Percentiles rank a stretch among this genome's conserved stretches.
phyloP scores from a whole-genome alignment of 768 basidiomycete species.

The Thelephora aurantiotincta region DNA sequence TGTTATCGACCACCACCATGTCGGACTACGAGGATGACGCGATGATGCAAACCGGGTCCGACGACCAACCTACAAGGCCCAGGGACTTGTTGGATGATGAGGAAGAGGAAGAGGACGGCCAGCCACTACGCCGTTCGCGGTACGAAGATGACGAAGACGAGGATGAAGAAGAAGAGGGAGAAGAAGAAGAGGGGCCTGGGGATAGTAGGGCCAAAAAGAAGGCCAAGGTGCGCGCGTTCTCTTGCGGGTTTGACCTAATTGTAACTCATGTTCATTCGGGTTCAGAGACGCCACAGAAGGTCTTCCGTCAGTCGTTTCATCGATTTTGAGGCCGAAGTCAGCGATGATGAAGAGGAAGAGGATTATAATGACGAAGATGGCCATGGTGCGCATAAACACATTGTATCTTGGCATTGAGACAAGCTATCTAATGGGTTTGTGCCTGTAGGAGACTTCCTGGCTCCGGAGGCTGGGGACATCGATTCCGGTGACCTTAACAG shows the following conservation, averaged over 20 bases:
- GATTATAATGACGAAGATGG: constrained; percentile 75
- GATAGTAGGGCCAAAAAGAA: constrained; percentile 39
- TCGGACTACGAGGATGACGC: constrained; percentile 27
- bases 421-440: background rate
- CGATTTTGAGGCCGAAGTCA: constrained; percentile 92
- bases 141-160: constrained; percentile 24
- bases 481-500: constrained; percentile 43
- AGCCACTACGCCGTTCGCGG: constrained; percentile 16
- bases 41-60: constrained; percentile 9
- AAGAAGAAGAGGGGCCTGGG: constrained; percentile 35
- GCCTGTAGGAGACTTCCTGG: background rate
- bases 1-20: constrained; percentile 25
- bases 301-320: constrained; percentile 67
- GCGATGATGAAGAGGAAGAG: constrained; percentile 92
- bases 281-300: constrained; percentile 53
- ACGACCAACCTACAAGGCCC: background rate
- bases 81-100: constrained; percentile 9
- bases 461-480: constrained; percentile 44
- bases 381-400: constrained; percentile 19
- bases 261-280: constrained; percentile 4
- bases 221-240: constrained; percentile 33
- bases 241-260: background rate
- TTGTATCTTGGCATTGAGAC: constrained; percentile 16
- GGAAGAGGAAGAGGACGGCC: constrained; percentile 20
- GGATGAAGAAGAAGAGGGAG: constrained; percentile 23